phyloP scores from a whole-genome alignment of 163 green algal species.

The Scenedesmus sp. region DNA sequence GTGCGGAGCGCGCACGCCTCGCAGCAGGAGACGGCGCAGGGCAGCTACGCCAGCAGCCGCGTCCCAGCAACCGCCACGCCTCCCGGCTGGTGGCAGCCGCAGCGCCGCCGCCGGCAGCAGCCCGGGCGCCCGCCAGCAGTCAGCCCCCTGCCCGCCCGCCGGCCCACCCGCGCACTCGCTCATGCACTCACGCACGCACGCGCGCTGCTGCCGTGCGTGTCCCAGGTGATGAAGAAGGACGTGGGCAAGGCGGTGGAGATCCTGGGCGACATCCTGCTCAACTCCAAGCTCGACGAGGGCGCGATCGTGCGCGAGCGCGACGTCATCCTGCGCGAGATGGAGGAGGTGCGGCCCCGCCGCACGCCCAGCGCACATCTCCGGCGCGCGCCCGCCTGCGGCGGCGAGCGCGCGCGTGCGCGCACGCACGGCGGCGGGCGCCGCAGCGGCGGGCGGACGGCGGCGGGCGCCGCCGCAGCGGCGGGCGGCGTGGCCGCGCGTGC shows the following conservation, averaged over 20 bases:
- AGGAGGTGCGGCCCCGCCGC: constrained; percentile 79
- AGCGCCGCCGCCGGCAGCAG: constrained; percentile 13
- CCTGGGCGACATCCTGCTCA: constrained; percentile 97
- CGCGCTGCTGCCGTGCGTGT: neutral
- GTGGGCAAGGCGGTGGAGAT: constrained; percentile 92
- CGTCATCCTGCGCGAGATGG: constrained; percentile 98
- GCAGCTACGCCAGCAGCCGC: constrained; percentile 20
- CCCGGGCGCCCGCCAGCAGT: neutral
- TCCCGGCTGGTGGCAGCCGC: neutral
- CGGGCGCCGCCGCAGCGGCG: too few relatives aligned
- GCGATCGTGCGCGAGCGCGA: constrained; percentile 93
- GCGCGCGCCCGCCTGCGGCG: too few relatives aligned
- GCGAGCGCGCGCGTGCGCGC: too few relatives aligned
- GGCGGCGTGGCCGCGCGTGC: too few relatives aligned
- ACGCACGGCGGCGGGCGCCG: too few relatives aligned
- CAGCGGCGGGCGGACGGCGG: too few relatives aligned
- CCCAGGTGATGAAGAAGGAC: constrained; percentile 76
- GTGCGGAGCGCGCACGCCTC: neutral
- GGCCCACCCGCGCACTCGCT: neutral
- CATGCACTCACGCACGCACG: neutral
- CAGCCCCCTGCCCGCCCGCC: too few relatives aligned
- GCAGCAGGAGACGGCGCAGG: neutral
- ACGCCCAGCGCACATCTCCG: too few relatives aligned
- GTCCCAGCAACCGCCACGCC: too few relatives aligned
- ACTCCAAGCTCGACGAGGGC: constrained; percentile 87